Evolutionary conservation across 805 yeast species (phyloP), one percentile per base, ranked within the genome.

Genomic region (Saturnispora sekii): DNA sequence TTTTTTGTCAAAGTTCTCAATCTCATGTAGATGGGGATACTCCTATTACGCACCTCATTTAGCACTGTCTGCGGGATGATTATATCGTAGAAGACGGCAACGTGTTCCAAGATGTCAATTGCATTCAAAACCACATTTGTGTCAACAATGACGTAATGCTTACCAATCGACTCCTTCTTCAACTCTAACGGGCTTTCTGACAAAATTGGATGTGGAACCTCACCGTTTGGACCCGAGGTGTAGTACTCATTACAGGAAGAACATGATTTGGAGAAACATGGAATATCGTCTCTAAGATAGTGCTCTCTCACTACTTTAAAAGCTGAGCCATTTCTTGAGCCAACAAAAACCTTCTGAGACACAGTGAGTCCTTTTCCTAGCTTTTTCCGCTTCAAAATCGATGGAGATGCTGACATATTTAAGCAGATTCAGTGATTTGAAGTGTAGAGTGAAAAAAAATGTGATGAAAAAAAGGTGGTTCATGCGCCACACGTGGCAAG

Each of bases 51-150:
- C 9, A 90, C 96, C 62, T 93, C 97, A 53, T 94, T 97, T 32
- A 93, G 68, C 2, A 87, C 97, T 6, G 95, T 84, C 61, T 93
- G 98, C 1, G 97, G 96, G n/a, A 93, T 68, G 46, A 93, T 81
- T 14, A 89, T 96, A 63, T 93, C 97, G 56, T 73, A 81, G 57
- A 93, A 85, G 44, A 84, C 81, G 29, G 74, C 72, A 16, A 71
- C 70, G 55, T 78, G 81, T 62, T 93, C 99, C 45, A 93, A 66
- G 48, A 93, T 66, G 62, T 93, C 99, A 50, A 93, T 90, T 5
- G 95, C 90, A 58, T 81, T 84, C 49, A 93, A 66, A 1, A 84
- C 81, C 51, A 93, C 81, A 58, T 93, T 90, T 2, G 97, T 87
- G 61, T 93, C 98, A 8, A 89, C 61, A 1, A 93, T 76, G 8